Percentiles rank a stretch among this genome's conserved stretches.
Conservation (phyloP, 371 early-diverging fungal genomes). For the Chytridiales sp. region DNA sequence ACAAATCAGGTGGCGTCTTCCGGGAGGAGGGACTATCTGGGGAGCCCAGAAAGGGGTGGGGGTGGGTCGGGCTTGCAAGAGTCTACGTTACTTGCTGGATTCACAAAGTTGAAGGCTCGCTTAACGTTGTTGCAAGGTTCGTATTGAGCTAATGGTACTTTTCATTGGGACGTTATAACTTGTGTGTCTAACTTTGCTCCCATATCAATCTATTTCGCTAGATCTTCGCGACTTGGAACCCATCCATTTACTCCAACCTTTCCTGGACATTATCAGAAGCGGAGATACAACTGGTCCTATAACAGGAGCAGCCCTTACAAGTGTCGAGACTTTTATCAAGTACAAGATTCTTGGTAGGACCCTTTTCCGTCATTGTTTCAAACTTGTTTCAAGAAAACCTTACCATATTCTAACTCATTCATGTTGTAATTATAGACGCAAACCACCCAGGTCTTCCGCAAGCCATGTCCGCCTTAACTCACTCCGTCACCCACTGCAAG, state of each 20-base stretch:
- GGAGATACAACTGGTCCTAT: conserved; percentile 94
- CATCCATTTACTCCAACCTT: conserved; percentile 77
- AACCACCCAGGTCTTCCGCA: conserved; percentile 64
- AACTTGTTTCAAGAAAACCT: neutral
- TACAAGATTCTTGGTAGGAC: conserved; percentile 77
- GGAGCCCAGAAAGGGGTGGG: conserved; percentile 27
- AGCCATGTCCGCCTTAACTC: conserved; percentile 68
- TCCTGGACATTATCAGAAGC: conserved; percentile 85
- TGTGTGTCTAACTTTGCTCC: neutral
- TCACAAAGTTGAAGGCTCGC: conserved; percentile 64
- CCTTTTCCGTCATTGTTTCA: neutral
- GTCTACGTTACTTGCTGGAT: conserved; percentile 71
- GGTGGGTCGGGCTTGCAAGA: conserved; percentile 53
- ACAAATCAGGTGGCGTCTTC: conserved; percentile 23
- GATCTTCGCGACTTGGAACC: conserved; percentile 71
- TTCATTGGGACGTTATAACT: neutral
- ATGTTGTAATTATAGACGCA: conserved; percentile 56
- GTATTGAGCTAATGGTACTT: neutral
- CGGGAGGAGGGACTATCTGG: neutral
- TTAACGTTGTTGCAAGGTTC: conserved; percentile 62
- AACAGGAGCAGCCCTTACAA: conserved; percentile 83
- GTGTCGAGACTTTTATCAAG: conserved; percentile 84
- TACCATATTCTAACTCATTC: too few relatives aligned
- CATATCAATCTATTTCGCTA: conserved; percentile 9
- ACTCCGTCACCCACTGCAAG: conserved; percentile 88